Percentiles rank a stretch among this genome's conserved stretches.
Conservation (phyloP, 495 filamentous ascomycete genomes). For the Coniosporium apollinis region DNA sequence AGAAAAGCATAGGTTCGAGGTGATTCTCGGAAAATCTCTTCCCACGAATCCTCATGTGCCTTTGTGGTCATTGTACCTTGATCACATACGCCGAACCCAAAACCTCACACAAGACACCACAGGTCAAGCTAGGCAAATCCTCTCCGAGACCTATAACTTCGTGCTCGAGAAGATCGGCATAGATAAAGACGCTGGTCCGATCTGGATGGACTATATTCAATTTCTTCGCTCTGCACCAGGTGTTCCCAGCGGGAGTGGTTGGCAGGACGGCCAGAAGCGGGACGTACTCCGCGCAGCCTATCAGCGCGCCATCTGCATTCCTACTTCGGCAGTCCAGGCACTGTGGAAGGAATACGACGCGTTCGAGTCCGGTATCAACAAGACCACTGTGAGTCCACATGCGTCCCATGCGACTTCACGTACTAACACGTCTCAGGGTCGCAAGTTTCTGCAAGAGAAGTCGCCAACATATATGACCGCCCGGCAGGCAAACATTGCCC, state of each 20-base stretch:
- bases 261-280: constrained; percentile 98
- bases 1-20: constrained; percentile 58
- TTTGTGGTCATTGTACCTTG: constrained; percentile 85
- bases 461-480: constrained; percentile 90
- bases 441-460: constrained; percentile 81
- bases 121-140: constrained; percentile 54
- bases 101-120: constrained; percentile 65
- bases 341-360: constrained; percentile 96
- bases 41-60: constrained; percentile 57
- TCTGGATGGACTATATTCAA: constrained; percentile 87
- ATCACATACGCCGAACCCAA: constrained; percentile 84
- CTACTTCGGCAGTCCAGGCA: constrained; percentile 57
- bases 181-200: constrained; percentile 75
- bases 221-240: constrained; percentile 81
- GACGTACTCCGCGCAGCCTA: constrained; percentile 79
- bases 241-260: constrained; percentile 61
- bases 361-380: constrained; percentile 87
- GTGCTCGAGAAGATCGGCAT: constrained; percentile 78
- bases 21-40: constrained; percentile 62
- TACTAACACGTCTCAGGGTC: constrained; percentile 40
- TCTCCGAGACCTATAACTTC: constrained; percentile 76
- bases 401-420: background rate
- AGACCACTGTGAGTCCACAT: constrained; percentile 46
- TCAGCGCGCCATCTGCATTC: constrained; percentile 71
- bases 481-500: constrained; percentile 61